Percentiles rank a stretch among this genome's conserved stretches.
Conservation (phyloP, 1,139 yeast species). For the Candida glucosophila region DNA sequence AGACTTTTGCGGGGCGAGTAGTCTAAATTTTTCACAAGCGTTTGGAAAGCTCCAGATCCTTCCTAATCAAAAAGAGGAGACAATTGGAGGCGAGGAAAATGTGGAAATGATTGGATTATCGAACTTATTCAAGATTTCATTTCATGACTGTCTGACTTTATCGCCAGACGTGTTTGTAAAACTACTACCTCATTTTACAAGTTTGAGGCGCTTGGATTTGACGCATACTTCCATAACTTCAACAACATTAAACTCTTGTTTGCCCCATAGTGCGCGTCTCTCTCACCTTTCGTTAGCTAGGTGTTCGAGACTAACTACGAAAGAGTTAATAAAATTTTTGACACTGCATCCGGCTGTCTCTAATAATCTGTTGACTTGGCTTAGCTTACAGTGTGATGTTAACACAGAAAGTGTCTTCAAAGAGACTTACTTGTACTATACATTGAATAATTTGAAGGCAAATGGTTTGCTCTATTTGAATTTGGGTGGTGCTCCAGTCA, state of each 20-base stretch:
- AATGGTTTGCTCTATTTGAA: conserved; percentile 49
- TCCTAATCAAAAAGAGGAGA: conserved; percentile 2
- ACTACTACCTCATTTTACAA: conserved; percentile 49
- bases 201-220: conserved; percentile 63
- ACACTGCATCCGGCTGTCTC: conserved; percentile 65
- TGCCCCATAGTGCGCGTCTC: conserved; percentile 48
- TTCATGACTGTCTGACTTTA: conserved; percentile 84
- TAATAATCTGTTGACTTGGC: conserved; percentile 56
- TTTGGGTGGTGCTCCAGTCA: conserved; percentile 70
- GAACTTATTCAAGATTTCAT: conserved; percentile 50
- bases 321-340: conserved; percentile 64
- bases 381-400: conserved; percentile 66
- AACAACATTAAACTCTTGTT: conserved; percentile 33
- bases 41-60: conserved; percentile 34
- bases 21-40: conserved; percentile 54
- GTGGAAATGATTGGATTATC: conserved; percentile 10
- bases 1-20: conserved; percentile 87
- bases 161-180: conserved; percentile 47
- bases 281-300: conserved; percentile 76
- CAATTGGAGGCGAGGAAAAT: conserved; percentile 7
- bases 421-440: conserved; percentile 49
- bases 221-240: conserved; percentile 75
- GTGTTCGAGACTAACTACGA: conserved; percentile 69
- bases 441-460: conserved; percentile 48
- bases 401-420: conserved; percentile 57